Base-by-base conservation (phyloP, 495 filamentous ascomycete species). In the Aspergillus mulundensis region DNA sequence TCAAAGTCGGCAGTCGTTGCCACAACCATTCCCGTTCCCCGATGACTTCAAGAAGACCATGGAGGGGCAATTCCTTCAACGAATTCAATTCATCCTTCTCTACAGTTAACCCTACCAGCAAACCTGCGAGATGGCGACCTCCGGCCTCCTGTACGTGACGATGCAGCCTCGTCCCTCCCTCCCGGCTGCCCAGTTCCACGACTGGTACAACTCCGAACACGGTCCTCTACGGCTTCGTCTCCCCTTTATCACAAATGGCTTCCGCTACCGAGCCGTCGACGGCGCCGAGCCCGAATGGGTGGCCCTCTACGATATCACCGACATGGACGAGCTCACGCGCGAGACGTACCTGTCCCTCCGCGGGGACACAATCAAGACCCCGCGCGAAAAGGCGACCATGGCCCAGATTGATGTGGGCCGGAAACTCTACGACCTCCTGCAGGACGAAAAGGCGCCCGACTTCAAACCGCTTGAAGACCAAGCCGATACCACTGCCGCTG, bases 201-300 rank as follows among this genome's bases (percentile, higher is more conserved):
- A 92, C 66, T 94, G 89, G 89, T 94, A 94, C 74, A 89, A 92
- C 74, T 89, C 87, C 67, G 89, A 94, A 70, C 89, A 94, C 70
- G 89, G 89, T 51, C 89, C 89, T 32, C 79, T 84, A 39, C 82
- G 89, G 25, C 79, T 91, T 16, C 84, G 87, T 42, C 69, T 91
- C 10, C 84, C 87, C 39, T 89, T 89, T 67, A 78, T 87, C 66
- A 69, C 68, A 40, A 91, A 89, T 67, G 89, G 89, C 43, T 86
- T 90, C 61, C 84, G 89, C 25, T 94, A 89, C 71, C 83, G 82
- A 11, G 87, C 86, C 18, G 79, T 66, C 46, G 88, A 91, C 68
- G 67, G 61, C 40, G 56, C 64, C 44, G 49, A 69, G 32, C 88
- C 88, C 7, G 80, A 85, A 59, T 92, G 87, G 76, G 78, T 91